phyloP scores from a whole-genome alignment of 2,329 filamentous ascomycete genomes.

The Lachnellula suecica region DNA sequence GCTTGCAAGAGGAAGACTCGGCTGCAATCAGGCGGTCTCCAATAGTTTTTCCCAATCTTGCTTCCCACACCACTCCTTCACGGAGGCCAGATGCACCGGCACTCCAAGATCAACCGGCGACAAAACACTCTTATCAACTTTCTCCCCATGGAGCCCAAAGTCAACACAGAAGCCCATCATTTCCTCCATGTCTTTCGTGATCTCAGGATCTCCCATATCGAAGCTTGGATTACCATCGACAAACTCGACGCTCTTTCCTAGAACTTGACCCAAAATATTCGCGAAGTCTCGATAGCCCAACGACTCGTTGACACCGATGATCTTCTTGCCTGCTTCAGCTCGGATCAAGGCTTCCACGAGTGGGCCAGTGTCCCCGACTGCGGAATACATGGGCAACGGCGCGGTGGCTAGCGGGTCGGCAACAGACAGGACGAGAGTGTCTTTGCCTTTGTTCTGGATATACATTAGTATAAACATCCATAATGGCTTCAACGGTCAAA shows the following conservation, averaged over 20 bases:
- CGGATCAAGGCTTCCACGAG: slow-evolving; percentile 2
- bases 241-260: slow-evolving; percentile 2
- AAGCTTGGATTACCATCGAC: slow-evolving; percentile 2
- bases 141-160: slow-evolving; percentile 20
- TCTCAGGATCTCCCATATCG: slow-evolving; percentile 4
- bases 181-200: slow-evolving; percentile 2
- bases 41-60: slow-evolving; percentile 8
- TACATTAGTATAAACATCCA: slow-evolving; percentile 1
- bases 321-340: slow-evolving; percentile 4
- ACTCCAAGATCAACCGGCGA: slow-evolving; percentile 8
- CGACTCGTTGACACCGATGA: slow-evolving; percentile 9
- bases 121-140: slow-evolving; percentile 9
- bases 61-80: slow-evolving; percentile 5
- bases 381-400: slow-evolving; percentile 1
- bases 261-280: neutral
- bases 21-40: neutral
- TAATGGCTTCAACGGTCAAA: neutral
- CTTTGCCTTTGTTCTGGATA: slow-evolving; percentile 5
- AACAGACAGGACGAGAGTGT: slow-evolving; percentile 2
- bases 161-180: slow-evolving; percentile 6
- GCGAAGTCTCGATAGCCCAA: slow-evolving; percentile 6
- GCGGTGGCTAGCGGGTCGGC: slow-evolving; percentile 4
- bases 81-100: slow-evolving; percentile 1
- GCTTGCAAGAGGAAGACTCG: no score
- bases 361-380: slow-evolving; percentile 1